Evolutionary conservation across 108 stramenopile species (phyloP).

Genomic region (Nitzschia sp.): DNA sequence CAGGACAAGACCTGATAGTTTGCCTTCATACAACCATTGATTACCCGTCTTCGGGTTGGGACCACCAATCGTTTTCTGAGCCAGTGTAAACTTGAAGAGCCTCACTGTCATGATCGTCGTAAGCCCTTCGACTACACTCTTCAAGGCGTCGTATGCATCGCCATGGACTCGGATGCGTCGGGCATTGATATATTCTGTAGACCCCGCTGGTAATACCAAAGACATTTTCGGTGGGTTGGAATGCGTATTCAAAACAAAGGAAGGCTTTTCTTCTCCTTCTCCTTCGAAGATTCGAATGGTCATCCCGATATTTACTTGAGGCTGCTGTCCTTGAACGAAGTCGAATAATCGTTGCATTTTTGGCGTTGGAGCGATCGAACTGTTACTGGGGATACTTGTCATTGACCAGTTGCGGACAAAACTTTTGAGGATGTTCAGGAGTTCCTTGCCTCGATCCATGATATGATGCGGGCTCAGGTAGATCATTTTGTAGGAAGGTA

Average conservation of each 20-base stretch:
- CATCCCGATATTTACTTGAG: conserved; percentile 15
- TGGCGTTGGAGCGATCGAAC: neutral
- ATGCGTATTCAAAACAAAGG: conserved; percentile 13
- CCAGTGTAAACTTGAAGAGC: conserved; percentile 76
- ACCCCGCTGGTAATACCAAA: conserved; percentile 16
- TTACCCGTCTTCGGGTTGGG: conserved; percentile 45
- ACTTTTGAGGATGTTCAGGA: conserved; percentile 3
- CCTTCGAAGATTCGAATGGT: conserved; percentile 30
- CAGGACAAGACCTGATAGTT: conserved; percentile 51
- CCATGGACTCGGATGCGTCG: neutral
- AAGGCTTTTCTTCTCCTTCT: neutral
- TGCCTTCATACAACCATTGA: conserved; percentile 53
- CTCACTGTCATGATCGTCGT: conserved; percentile 39
- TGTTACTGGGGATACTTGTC: neutral
- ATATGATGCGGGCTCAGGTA: conserved; percentile 75
- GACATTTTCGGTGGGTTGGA: conserved; percentile 1
- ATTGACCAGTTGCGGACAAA: conserved; percentile 13
- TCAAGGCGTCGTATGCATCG: conserved; percentile 48
- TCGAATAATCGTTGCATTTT: neutral
- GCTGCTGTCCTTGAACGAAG: neutral
- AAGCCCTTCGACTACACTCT: conserved; percentile 38
- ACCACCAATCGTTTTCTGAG: conserved; percentile 70
- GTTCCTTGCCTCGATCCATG: conserved; percentile 10
- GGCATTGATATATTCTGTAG: neutral
- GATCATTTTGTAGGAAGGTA: conserved; percentile 71